Conservation (phyloP, 345 rosid genomes). For the Hibiscus syriacus region DNA sequence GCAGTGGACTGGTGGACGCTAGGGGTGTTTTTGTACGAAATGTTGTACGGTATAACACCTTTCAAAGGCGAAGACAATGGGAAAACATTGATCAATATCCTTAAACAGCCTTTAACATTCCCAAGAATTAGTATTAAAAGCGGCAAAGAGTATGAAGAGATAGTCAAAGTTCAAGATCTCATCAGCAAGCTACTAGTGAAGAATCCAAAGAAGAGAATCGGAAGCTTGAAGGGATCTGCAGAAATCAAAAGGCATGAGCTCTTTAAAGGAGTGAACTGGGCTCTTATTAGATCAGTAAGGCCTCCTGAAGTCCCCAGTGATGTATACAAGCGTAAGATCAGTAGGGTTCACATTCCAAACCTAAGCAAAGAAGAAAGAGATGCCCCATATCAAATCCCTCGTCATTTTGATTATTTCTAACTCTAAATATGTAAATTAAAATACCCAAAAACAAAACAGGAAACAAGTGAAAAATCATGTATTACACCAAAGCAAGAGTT, state of each 20-base stretch:
- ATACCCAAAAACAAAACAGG: too few species aligned
- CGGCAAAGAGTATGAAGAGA: slow-evolving; percentile 50
- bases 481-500: slow-evolving; percentile 6
- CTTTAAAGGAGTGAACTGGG: slow-evolving; percentile 85
- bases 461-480: too few species aligned
- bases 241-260: slow-evolving; percentile 85
- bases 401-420: slow-evolving; percentile 80
- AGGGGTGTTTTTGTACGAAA: slow-evolving; percentile 81
- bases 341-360: slow-evolving; percentile 41
- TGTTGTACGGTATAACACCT: slow-evolving; percentile 80
- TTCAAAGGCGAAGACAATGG: slow-evolving; percentile 93
- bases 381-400: slow-evolving; percentile 69
- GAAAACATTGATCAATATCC: slow-evolving; percentile 70
- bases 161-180: slow-evolving; percentile 65
- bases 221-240: slow-evolving; percentile 62
- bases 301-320: slow-evolving; percentile 76
- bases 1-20: slow-evolving; percentile 98
- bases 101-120: slow-evolving; percentile 63
- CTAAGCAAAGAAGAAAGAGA: slow-evolving; percentile 65
- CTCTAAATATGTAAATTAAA: slow-evolving; percentile 17
- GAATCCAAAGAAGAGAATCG: slow-evolving; percentile 82
- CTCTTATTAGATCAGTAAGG: slow-evolving; percentile 64
- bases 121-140: slow-evolving; percentile 51
- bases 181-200: slow-evolving; percentile 59
- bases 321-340: slow-evolving; percentile 23